These are phyloP conservation scores for Bisporella sp. DNA, from an alignment of 2,329 filamentous ascomycete genomes.

Conservation along the genomic window DNA sequence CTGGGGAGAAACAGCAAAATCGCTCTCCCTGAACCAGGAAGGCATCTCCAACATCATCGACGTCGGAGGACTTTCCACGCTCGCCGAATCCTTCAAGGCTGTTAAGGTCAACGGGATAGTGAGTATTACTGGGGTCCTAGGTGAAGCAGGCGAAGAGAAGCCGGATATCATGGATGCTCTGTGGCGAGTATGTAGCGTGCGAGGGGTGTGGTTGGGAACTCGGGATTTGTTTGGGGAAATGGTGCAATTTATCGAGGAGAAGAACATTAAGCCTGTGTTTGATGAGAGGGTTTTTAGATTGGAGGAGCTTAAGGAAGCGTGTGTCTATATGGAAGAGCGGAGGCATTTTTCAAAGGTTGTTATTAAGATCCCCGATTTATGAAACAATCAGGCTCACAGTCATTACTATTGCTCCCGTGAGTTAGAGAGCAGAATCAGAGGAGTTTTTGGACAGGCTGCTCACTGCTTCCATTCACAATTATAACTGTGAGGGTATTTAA, in stretches of 20 bases:
- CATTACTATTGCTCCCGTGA: too few species aligned
- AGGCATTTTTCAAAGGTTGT: conserved; percentile 1
- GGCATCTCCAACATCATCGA: conserved; percentile 48
- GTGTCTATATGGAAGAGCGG: neutral
- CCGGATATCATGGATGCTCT: neutral
- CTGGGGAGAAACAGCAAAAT: conserved; percentile 41
- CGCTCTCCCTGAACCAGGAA: conserved; percentile 32
- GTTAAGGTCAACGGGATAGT: neutral
- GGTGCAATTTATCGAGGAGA: neutral
- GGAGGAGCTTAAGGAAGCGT: neutral
- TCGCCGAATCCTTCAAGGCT: neutral
- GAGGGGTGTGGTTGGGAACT: neutral
- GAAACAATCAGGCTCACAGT: too few species aligned
- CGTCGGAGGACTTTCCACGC: conserved; percentile 32
- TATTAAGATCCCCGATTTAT: neutral
- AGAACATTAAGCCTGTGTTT: neutral
- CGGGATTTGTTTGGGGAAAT: neutral
- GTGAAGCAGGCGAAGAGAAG: too few species aligned
- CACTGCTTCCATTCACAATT: too few species aligned
- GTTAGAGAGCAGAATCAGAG: too few species aligned
- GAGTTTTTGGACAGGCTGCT: too few species aligned
- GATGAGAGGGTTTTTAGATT: neutral
- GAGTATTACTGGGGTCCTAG: neutral
- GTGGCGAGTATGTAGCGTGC: neutral
- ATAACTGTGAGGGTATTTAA: too few species aligned